Evolutionary conservation across 257 asterid genomes (phyloP).

Genomic region (Mentha longifolia): DNA sequence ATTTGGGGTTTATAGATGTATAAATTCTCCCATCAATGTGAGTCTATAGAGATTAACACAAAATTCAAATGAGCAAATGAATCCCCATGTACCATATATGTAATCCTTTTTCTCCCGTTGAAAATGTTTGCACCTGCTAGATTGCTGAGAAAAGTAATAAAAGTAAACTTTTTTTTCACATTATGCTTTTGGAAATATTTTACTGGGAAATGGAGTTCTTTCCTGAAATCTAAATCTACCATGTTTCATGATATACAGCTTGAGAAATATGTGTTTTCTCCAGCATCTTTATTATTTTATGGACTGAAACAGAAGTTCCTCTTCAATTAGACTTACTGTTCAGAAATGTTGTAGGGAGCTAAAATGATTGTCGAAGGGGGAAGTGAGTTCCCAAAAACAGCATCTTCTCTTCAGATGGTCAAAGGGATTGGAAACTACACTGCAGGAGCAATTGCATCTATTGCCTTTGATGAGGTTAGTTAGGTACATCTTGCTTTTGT

Average conservation of each 20-base stretch:
- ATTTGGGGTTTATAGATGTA: background rate
- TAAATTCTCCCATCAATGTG: background rate
- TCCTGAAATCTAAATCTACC: background rate
- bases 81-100: background rate
- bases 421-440: slow-evolving; percentile 94
- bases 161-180: background rate
- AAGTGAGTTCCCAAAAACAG: slow-evolving; percentile 76
- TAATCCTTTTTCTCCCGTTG: background rate
- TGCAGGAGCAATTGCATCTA: slow-evolving; percentile 97
- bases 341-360: slow-evolving; percentile 69
- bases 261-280: slow-evolving; percentile 17
- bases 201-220: background rate
- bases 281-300: background rate
- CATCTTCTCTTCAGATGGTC: slow-evolving; percentile 73
- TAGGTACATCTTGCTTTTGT: slow-evolving; percentile 19
- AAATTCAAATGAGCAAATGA: background rate
- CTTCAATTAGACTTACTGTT: background rate
- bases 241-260: background rate
- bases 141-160: background rate
- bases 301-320: background rate
- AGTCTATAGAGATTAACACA: background rate
- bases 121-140: background rate
- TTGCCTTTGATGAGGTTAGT: slow-evolving; percentile 86
- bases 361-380: slow-evolving; percentile 84
- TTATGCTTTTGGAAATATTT: background rate